A percentile compares a stretch with the other conserved stretches of the same genome.
Conservation (phyloP, 2,329 filamentous ascomycete species). For the Madurella mycetomatis region DNA sequence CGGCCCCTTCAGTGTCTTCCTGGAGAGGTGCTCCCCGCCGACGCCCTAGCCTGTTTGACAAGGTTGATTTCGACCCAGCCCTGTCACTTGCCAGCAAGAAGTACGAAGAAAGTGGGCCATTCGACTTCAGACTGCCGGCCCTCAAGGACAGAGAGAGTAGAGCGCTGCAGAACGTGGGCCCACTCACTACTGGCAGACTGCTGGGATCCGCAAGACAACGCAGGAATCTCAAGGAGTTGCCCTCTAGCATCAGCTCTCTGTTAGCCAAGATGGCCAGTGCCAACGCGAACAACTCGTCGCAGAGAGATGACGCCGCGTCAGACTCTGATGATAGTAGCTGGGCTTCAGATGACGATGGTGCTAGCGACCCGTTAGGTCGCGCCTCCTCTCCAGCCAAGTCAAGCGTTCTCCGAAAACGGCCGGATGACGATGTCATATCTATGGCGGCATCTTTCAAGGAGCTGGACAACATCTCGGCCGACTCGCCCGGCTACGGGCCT, state of each 20-base stretch:
- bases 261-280: constrained; percentile 36
- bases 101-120: constrained; percentile 54
- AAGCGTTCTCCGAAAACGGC: constrained; percentile 38
- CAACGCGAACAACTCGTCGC: constrained; percentile 34
- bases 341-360: constrained; percentile 54
- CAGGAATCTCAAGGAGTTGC: constrained; percentile 35
- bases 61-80: constrained; percentile 49
- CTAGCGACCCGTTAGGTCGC: constrained; percentile 47
- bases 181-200: constrained; percentile 44
- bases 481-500: constrained; percentile 43
- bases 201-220: constrained; percentile 42
- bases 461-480: constrained; percentile 42
- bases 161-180: constrained; percentile 31
- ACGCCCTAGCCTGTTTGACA: constrained; percentile 49
- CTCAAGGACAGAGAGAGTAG: constrained; percentile 28
- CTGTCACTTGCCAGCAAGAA: constrained; percentile 54
- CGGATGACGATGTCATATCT: constrained; percentile 52
- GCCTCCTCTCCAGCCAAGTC: constrained; percentile 48
- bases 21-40: constrained; percentile 28
- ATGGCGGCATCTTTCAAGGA: constrained; percentile 50
- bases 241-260: constrained; percentile 35
- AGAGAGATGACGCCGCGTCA: constrained; percentile 37
- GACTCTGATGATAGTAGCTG: constrained; percentile 48
- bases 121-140: constrained; percentile 41
- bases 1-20: constrained; percentile 23